A percentile compares a stretch with the other conserved stretches of the same genome.
phyloP scores from a whole-genome alignment of 169 alveolate species.

The Eimeria sp. region DNA sequence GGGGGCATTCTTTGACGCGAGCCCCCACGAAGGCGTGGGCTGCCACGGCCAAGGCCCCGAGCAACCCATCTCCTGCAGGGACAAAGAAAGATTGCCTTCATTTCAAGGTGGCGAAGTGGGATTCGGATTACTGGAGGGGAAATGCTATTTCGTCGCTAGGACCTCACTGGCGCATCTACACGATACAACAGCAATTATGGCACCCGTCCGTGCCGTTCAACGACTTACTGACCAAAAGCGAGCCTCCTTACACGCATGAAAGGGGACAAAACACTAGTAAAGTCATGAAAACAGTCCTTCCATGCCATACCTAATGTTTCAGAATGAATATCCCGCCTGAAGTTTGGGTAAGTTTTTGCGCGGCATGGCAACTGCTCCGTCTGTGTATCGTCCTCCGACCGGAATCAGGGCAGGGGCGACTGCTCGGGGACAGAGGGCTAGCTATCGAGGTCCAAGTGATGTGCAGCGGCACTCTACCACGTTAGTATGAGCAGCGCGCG shows the following conservation, averaged over 20 bases:
- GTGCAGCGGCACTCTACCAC: no score
- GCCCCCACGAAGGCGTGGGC: neutral
- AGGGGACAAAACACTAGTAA: neutral
- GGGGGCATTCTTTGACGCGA: neutral
- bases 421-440: no score
- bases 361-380: neutral
- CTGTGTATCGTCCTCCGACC: no score
- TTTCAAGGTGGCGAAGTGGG: neutral
- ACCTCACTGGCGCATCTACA: neutral
- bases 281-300: neutral
- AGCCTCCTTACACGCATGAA: neutral
- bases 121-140: neutral
- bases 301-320: neutral
- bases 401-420: no score
- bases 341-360: no score
- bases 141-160: neutral
- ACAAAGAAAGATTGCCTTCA: neutral
- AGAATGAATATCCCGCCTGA: neutral
- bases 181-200: neutral
- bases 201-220: neutral
- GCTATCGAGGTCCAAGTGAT: no score
- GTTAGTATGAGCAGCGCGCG: no score
- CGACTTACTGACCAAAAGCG: neutral
- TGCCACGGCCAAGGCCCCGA: slow-evolving; percentile 7
- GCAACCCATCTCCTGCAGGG: neutral